phyloP scores from a whole-genome alignment of 2,329 filamentous ascomycete genomes.

The Neofusicoccum cordaticola region DNA sequence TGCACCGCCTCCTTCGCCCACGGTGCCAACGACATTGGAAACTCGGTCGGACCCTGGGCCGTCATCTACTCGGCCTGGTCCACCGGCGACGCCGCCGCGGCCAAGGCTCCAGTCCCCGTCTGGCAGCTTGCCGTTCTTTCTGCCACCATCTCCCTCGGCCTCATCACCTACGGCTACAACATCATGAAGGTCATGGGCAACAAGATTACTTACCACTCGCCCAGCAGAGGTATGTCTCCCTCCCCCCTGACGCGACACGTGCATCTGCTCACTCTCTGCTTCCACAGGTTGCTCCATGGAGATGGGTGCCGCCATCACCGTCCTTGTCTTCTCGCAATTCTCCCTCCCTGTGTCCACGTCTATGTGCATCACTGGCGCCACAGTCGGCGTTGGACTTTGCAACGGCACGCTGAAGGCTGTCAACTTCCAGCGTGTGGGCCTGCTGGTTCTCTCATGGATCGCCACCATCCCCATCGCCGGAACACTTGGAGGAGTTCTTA shows the following conservation, averaged over 20 bases:
- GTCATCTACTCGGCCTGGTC: slow-evolving; percentile 37
- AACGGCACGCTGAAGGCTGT: slow-evolving; percentile 70
- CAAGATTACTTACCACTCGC: slow-evolving; percentile 71
- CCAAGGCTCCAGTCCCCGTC: slow-evolving; percentile 65
- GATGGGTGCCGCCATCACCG: slow-evolving; percentile 73
- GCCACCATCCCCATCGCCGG: slow-evolving; percentile 63
- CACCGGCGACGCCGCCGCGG: slow-evolving; percentile 61
- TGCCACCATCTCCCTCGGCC: slow-evolving; percentile 59
- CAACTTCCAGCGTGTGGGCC: slow-evolving; percentile 68
- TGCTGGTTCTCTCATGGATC: slow-evolving; percentile 67
- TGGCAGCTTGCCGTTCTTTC: slow-evolving; percentile 75
- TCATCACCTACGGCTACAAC: slow-evolving; percentile 76
- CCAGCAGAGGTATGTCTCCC: slow-evolving; percentile 40
- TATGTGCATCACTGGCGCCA: slow-evolving; percentile 74
- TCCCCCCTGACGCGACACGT: background rate
- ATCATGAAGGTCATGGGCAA: slow-evolving; percentile 87
- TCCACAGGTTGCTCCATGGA: slow-evolving; percentile 65
- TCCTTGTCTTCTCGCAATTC: slow-evolving; percentile 73
- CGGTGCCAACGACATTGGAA: slow-evolving; percentile 65
- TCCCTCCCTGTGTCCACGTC: slow-evolving; percentile 68
- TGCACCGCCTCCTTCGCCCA: slow-evolving; percentile 51
- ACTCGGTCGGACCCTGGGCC: slow-evolving; percentile 37
- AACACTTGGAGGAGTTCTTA: slow-evolving; percentile 48
- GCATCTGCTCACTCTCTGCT: slow-evolving; percentile 17
- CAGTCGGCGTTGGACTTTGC: slow-evolving; percentile 74